A percentile compares a stretch with the other conserved stretches of the same genome.
Conservation (phyloP, 2,329 filamentous ascomycete species). For the Salinomyces thailandicus region DNA sequence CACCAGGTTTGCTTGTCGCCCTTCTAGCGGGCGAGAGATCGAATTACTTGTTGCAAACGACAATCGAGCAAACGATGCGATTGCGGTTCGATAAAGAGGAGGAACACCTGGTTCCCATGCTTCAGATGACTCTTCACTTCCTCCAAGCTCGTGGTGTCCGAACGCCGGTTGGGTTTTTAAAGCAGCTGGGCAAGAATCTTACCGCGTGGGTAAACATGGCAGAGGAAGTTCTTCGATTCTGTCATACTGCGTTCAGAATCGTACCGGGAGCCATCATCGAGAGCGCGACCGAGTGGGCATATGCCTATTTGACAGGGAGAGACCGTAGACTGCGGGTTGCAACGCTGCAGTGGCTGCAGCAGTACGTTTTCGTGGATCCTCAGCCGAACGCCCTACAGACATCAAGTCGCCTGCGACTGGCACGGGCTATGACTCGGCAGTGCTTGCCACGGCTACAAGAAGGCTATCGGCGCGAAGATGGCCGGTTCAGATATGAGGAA, state of each 20-base stretch:
- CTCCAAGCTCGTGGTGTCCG: slow-evolving; percentile 4
- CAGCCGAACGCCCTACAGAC: background rate
- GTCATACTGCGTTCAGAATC: background rate
- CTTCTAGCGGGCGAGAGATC: slow-evolving; percentile 4
- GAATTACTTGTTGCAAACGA: background rate
- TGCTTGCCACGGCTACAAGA: background rate
- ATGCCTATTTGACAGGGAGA: background rate
- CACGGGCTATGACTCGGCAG: background rate
- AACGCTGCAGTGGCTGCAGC: background rate
- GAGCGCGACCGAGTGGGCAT: background rate
- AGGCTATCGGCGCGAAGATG: slow-evolving; percentile 1
- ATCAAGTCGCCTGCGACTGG: slow-evolving; percentile 1
- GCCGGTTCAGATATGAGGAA: background rate
- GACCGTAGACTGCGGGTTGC: background rate
- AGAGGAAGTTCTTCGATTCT: background rate
- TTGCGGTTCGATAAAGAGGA: slow-evolving; percentile 13
- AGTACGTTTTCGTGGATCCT: slow-evolving; percentile 2
- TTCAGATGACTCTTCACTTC: slow-evolving; percentile 13
- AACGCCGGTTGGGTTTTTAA: background rate
- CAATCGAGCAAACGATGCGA: slow-evolving; percentile 6
- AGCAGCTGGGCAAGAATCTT: background rate
- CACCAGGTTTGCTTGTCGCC: slow-evolving; percentile 15
- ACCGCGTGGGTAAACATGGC: background rate
- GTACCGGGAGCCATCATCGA: slow-evolving; percentile 1
- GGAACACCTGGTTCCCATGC: slow-evolving; percentile 9